Percentiles rank a stretch among this genome's conserved stretches.
phyloP scores from a whole-genome alignment of 805 yeast genomes.

The Saccharomycopsis guyanensis region DNA sequence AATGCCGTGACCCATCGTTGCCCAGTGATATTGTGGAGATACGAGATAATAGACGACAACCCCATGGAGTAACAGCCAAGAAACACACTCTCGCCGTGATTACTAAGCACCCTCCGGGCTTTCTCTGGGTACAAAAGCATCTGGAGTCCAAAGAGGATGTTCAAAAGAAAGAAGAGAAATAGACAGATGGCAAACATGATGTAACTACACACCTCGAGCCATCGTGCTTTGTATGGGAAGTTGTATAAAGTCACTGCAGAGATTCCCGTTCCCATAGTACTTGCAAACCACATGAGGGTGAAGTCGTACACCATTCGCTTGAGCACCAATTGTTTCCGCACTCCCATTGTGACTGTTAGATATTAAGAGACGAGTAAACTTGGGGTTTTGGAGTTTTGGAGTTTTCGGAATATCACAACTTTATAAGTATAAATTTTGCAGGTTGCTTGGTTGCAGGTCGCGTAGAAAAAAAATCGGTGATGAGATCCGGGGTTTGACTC shows the following conservation, averaged over 20 bases:
- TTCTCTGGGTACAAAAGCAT: conserved; percentile 29
- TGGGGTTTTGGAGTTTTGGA: too few relatives aligned
- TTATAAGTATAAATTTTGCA: too few relatives aligned
- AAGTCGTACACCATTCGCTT: conserved; percentile 15
- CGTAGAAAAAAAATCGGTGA: too few relatives aligned
- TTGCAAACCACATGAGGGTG: conserved; percentile 44
- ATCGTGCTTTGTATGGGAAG: conserved; percentile 57
- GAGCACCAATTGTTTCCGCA: background rate
- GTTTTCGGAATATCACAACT: too few relatives aligned
- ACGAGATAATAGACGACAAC: conserved; percentile 51
- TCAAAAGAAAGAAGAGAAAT: conserved; percentile 37
- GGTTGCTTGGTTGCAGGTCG: too few relatives aligned
- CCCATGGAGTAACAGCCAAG: conserved; percentile 85
- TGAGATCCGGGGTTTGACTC: too few relatives aligned
- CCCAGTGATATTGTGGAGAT: conserved; percentile 33
- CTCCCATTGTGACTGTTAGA: background rate
- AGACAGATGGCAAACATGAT: conserved; percentile 58
- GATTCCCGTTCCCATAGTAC: conserved; percentile 85
- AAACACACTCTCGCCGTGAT: conserved; percentile 47
- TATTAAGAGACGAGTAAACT: too few relatives aligned
- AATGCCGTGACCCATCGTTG: conserved; percentile 39
- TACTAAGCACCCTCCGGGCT: conserved; percentile 28
- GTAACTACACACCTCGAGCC: conserved; percentile 51
- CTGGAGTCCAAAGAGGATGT: conserved; percentile 36
- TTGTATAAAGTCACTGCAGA: conserved; percentile 49